Evolutionary conservation across 192 early-diverging fungal species (phyloP).

Genomic region (Entrophospora sp.): DNA sequence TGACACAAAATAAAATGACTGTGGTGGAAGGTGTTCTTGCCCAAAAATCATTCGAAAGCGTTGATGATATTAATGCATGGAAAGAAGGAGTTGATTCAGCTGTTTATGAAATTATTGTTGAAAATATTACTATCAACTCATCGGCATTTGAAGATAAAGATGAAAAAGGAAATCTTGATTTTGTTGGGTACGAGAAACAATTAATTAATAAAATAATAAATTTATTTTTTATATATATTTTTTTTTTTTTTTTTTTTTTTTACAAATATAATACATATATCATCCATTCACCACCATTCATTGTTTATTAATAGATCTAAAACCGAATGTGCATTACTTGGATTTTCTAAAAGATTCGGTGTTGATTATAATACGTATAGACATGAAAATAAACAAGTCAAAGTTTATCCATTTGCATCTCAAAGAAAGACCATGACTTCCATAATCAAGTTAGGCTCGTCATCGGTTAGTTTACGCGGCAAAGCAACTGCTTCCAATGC

Average conservation of each 20-base stretch:
- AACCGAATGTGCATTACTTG: constrained; percentile 72
- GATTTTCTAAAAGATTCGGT: constrained; percentile 54
- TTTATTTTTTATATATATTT: background rate
- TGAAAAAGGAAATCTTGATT: constrained; percentile 46
- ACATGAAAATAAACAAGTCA: constrained; percentile 38
- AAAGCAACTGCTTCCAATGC: constrained; percentile 12
- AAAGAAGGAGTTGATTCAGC: constrained; percentile 34
- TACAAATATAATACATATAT: too few species aligned
- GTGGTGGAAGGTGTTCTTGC: constrained; percentile 57
- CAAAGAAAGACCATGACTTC: constrained; percentile 86
- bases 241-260: background rate
- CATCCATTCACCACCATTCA: too few species aligned
- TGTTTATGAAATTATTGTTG: constrained; percentile 36
- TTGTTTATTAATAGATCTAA: constrained; percentile 52
- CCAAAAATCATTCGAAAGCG: constrained; percentile 31
- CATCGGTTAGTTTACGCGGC: constrained; percentile 16
- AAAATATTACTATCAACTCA: constrained; percentile 65
- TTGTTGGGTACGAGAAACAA: constrained; percentile 52
- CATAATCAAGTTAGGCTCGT: constrained; percentile 38
- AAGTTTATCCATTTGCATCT: constrained; percentile 83
- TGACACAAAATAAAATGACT: constrained; percentile 81
- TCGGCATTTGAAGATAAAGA: constrained; percentile 66
- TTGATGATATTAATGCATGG: constrained; percentile 40
- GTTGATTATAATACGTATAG: constrained; percentile 51
- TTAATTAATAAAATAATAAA: background rate